These are phyloP conservation scores for Vickermania spadyakhi DNA, from an alignment of 208 protist species.

Conservation along the genomic window DNA sequence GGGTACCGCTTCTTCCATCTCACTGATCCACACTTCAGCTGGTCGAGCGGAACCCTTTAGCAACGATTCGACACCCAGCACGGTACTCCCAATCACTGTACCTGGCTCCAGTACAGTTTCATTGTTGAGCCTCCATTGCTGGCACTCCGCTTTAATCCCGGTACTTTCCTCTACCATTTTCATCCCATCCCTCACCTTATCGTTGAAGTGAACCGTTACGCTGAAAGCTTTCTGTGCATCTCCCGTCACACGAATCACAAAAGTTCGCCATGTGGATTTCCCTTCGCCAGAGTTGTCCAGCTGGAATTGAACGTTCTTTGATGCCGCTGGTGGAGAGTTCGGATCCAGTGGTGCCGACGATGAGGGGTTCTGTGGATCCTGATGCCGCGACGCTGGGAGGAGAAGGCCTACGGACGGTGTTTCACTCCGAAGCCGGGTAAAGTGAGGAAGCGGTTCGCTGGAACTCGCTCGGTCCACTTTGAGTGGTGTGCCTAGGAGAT, in stretches of 20 bases:
- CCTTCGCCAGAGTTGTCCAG: not conserved
- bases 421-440: not conserved
- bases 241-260: slow-evolving; percentile 38
- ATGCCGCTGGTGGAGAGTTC: not conserved
- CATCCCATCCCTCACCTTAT: slow-evolving; percentile 68
- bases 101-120: slow-evolving; percentile 24
- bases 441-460: slow-evolving; percentile 29
- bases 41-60: slow-evolving; percentile 8
- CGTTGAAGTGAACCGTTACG: slow-evolving; percentile 74
- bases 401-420: not conserved
- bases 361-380: not conserved
- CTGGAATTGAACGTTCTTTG: not conserved
- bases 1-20: slow-evolving; percentile 45
- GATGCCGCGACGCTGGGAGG: not conserved
- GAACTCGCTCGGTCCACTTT: slow-evolving; percentile 17
- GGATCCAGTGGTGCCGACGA: not conserved
- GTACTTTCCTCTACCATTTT: slow-evolving; percentile 69
- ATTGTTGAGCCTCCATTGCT: slow-evolving; percentile 53
- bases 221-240: slow-evolving; percentile 64
- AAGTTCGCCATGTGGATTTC: slow-evolving; percentile 26
- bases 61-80: slow-evolving; percentile 35
- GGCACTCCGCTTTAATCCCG: slow-evolving; percentile 49
- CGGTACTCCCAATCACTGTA: slow-evolving; percentile 37
- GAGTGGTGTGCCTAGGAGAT: slow-evolving; percentile 56
- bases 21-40: slow-evolving; percentile 56